These are phyloP conservation scores for Anisodus acutangulus DNA, from an alignment of 257 asterid species.

Conservation along the genomic window DNA sequence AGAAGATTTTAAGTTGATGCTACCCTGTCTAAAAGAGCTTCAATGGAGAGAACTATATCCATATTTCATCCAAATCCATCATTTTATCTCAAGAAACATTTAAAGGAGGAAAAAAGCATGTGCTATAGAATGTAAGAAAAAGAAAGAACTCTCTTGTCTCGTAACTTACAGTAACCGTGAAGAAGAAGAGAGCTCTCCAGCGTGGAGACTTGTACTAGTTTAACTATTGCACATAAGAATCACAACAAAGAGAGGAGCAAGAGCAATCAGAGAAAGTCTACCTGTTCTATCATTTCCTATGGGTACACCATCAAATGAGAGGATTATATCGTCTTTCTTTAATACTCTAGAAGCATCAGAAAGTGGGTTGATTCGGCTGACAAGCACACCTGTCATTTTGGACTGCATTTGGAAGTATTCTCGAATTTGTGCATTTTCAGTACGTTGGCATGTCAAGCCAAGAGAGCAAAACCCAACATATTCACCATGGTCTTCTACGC, in stretches of 20 bases:
- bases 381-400: conserved; percentile 83
- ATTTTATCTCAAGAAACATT: neutral
- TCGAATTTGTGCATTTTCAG: conserved; percentile 85
- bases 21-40: neutral
- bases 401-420: conserved; percentile 72
- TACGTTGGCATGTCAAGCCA: conserved; percentile 93
- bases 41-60: neutral
- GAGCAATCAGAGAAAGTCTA: conserved; percentile 31
- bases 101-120: neutral
- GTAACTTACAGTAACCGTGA: neutral
- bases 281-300: conserved; percentile 98
- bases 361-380: conserved; percentile 78
- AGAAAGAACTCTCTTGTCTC: too few relatives aligned
- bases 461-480: conserved; percentile 91
- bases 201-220: neutral
- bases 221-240: neutral
- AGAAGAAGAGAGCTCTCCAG: conserved; percentile 18
- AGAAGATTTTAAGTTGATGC: neutral
- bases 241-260: neutral
- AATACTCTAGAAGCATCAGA: conserved; percentile 70
- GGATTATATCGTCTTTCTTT: conserved; percentile 81
- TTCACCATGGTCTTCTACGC: conserved; percentile 86
- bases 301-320: conserved; percentile 87
- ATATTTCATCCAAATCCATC: neutral
- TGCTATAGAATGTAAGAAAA: neutral